Evolutionary conservation across 192 early-diverging fungal genomes (phyloP), one percentile per base, ranked within the genome.

Genomic region (Linnemannia zychae): DNA sequence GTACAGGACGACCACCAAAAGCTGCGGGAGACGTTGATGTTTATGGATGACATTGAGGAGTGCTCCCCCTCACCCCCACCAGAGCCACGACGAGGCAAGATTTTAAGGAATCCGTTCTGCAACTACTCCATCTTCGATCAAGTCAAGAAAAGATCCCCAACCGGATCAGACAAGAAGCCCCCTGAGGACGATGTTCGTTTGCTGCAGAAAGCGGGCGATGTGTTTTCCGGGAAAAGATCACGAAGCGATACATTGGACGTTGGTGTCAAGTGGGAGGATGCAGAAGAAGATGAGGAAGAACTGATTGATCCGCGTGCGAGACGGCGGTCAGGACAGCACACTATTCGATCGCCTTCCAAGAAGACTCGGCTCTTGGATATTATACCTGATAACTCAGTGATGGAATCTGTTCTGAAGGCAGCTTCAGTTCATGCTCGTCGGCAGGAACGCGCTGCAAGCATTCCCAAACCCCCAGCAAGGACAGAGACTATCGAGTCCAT

Each of bases 401-500:
- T 70, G 69, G 80, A 81, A n/a, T 71, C 69, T 31, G 81, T 70
- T 3, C 48, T 49, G 12, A 68, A 70, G 22, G 9, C 72, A 46
- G 75, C 50, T 24, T 46, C 76, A 16, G 47, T 22, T 16, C 71
- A 72, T 50, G 34, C 71, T 9, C 71, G 71, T 4, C 78, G 74
- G 53, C 71, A 68, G 34, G 34, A 47, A 60, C 52, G 37, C 11
- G 63, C 40, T 18, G 50, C 36, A n/a, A 18, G 52, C 38, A 44
- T 52, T 12, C 65, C 75, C 71, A 28, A 49, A 5, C 71, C 44
- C n/a, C 38, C 46, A 7, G 28, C 34, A n/a, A 66, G 65, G 33
- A 31, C 78, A 31, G 81, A 84, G 60, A 74, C 81, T 20, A 78
- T 84, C 40, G 76, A 74, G 17, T 78, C 81, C 15, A 74, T 84